phyloP scores from a whole-genome alignment of 179 eudicot species.

The Drosera spatulata region DNA sequence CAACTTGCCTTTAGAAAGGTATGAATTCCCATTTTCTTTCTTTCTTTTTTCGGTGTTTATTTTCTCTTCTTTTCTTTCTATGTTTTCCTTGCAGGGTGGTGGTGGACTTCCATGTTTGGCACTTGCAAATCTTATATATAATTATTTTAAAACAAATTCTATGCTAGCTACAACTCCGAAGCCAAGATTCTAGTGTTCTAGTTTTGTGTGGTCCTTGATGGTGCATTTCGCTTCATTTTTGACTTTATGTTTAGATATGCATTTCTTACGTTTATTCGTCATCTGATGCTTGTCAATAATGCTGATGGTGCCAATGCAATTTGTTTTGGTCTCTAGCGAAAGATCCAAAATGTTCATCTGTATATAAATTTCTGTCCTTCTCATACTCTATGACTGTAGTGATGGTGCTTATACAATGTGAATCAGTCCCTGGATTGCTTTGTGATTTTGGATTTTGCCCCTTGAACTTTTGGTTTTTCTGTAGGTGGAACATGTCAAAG shows the following conservation, averaged over 20 bases:
- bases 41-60: background rate
- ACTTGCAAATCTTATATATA: no score
- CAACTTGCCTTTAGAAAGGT: constrained; percentile 60
- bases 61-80: background rate
- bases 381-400: background rate
- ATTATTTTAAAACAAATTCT: no score
- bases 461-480: constrained; percentile 8
- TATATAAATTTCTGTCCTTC: no score
- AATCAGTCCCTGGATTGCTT: background rate
- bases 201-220: background rate
- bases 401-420: background rate
- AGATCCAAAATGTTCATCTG: no score
- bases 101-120: background rate
- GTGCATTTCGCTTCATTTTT: background rate
- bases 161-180: no score
- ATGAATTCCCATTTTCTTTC: background rate
- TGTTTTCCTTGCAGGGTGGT: background rate
- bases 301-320: no score
- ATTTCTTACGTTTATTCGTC: no score
- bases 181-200: background rate
- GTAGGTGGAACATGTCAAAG: constrained; percentile 55
- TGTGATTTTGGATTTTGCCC: background rate
- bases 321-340: no score
- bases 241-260: background rate
- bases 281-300: background rate